These are phyloP conservation scores for Melanomma pulvis-pyrius DNA, from an alignment of 495 filamentous ascomycete species.

Conservation along the genomic window DNA sequence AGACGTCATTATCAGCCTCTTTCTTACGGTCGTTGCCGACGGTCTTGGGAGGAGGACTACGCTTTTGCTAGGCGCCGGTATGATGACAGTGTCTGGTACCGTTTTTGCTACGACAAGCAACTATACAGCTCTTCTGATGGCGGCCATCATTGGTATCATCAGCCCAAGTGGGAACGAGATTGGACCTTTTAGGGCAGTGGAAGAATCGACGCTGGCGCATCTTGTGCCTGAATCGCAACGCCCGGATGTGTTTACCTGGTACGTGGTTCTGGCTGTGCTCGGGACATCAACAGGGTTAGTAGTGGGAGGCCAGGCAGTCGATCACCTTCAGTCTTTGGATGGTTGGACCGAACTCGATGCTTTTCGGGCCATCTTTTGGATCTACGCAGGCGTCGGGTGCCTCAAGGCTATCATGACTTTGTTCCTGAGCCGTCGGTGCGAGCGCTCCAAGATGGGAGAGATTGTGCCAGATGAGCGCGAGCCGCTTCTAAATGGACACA, in stretches of 20 bases:
- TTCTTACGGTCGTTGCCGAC: conserved; percentile 77
- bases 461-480: conserved; percentile 32
- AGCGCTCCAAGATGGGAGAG: conserved; percentile 45
- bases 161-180: conserved; percentile 63
- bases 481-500: conserved; percentile 14
- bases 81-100: conserved; percentile 71
- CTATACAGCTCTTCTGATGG: conserved; percentile 73
- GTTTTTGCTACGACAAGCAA: conserved; percentile 69
- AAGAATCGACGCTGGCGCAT: conserved; percentile 79
- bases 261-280: conserved; percentile 66
- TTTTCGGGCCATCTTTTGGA: conserved; percentile 70
- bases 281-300: conserved; percentile 69
- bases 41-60: conserved; percentile 68
- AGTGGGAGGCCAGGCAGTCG: conserved; percentile 66
- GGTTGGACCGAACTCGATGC: conserved; percentile 61
- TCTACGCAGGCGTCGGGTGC: conserved; percentile 67
- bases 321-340: conserved; percentile 51
- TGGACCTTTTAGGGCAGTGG: conserved; percentile 76
- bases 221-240: conserved; percentile 63
- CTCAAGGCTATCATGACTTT: conserved; percentile 67
- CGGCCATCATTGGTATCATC: conserved; percentile 79
- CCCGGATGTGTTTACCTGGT: conserved; percentile 82
- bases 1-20: conserved; percentile 75
- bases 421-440: conserved; percentile 61
- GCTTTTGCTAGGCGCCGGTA: conserved; percentile 65